Evolutionary conservation across 2,329 filamentous ascomycete species (phyloP).

Genomic region (Rhynchosporium secalis): DNA sequence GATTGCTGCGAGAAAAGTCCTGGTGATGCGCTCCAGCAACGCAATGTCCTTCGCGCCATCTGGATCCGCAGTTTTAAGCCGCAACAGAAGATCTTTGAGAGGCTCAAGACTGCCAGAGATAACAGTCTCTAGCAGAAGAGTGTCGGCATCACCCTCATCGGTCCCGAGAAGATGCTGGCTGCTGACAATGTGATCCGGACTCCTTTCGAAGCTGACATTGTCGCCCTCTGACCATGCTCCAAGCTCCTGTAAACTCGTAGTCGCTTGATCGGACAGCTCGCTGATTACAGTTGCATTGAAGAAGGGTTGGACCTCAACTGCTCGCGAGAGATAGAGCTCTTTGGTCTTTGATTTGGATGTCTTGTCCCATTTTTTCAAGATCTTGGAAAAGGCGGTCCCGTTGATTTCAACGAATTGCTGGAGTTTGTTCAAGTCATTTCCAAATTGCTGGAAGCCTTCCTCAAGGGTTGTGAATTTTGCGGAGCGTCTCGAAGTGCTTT

Average conservation of each 20-base stretch:
- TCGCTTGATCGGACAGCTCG: slow-evolving; percentile 93
- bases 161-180: slow-evolving; percentile 68
- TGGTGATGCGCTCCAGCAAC: slow-evolving; percentile 74
- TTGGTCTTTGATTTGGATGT: slow-evolving; percentile 99
- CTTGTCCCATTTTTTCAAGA: slow-evolving; percentile 99
- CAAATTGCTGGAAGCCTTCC: slow-evolving; percentile 96
- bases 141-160: slow-evolving; percentile 87
- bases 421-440: slow-evolving; percentile 93
- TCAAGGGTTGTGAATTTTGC: slow-evolving; percentile 93
- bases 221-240: slow-evolving; percentile 97
- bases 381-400: slow-evolving; percentile 96
- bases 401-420: slow-evolving; percentile 99
- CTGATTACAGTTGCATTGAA: slow-evolving; percentile 98
- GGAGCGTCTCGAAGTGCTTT: slow-evolving; percentile 79
- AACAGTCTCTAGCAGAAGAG: slow-evolving; percentile 83
- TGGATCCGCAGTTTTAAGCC: slow-evolving; percentile 61
- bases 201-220: slow-evolving; percentile 75
- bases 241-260: slow-evolving; percentile 90
- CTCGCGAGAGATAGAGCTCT: slow-evolving; percentile 91
- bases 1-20: slow-evolving; percentile 87
- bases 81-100: slow-evolving; percentile 76
- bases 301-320: slow-evolving; percentile 96
- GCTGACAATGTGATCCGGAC: slow-evolving; percentile 62
- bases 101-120: slow-evolving; percentile 76
- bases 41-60: slow-evolving; percentile 58